A percentile compares a stretch with the other conserved stretches of the same genome.
Conservation (phyloP, 371 early-diverging fungal genomes). For the Capillidium heterosporum region DNA sequence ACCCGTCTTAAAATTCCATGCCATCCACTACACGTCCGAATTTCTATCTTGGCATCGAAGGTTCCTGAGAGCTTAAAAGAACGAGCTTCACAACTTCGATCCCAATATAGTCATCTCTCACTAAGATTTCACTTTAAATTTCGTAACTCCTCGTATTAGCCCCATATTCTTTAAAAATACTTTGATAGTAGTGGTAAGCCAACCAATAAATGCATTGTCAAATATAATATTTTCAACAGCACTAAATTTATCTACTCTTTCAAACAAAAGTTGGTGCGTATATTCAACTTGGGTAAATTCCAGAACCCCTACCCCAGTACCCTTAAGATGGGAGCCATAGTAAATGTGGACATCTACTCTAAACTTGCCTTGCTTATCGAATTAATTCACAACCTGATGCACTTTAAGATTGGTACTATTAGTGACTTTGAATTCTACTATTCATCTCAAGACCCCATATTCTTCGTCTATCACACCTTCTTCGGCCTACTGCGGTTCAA, state of each 20-base stretch:
- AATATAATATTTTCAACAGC: too few species aligned
- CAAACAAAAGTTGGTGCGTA: too few species aligned
- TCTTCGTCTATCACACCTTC: background rate
- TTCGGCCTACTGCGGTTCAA: background rate
- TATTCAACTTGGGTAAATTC: too few species aligned
- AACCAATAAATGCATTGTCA: too few species aligned
- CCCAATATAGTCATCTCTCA: constrained; percentile 2
- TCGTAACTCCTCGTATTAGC: background rate
- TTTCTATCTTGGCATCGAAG: constrained; percentile 15
- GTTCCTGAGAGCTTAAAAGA: constrained; percentile 9
- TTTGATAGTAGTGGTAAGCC: constrained; percentile 7
- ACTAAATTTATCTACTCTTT: too few species aligned
- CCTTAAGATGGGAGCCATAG: too few species aligned
- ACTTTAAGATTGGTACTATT: too few species aligned
- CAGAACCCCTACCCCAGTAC: too few species aligned
- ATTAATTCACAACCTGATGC: too few species aligned
- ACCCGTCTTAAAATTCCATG: background rate
- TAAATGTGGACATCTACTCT: too few species aligned
- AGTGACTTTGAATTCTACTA: background rate
- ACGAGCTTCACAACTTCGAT: background rate
- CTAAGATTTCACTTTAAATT: constrained; percentile 6
- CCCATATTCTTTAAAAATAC: background rate
- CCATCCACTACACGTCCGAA: background rate
- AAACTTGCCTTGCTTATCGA: too few species aligned
- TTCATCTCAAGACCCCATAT: background rate